Evolutionary conservation across 345 rosid genomes (phyloP).

Genomic region (Gossypium rotundifolium): DNA sequence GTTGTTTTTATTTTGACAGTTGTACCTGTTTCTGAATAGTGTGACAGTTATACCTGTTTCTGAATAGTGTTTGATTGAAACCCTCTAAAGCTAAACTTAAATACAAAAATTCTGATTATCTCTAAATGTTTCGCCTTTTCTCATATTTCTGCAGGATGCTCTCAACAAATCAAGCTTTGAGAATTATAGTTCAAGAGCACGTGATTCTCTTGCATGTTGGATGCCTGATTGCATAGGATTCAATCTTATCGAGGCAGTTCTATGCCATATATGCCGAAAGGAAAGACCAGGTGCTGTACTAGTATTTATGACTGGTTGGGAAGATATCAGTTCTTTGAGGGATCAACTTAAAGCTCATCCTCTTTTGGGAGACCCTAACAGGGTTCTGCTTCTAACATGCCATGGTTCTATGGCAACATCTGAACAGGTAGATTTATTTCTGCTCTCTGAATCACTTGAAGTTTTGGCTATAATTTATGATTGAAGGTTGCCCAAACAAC

Average conservation of each 20-base stretch:
- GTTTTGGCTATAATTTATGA: not conserved
- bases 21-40: not conserved
- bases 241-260: slow-evolving; percentile 90
- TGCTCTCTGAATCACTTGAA: not conserved
- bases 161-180: slow-evolving; percentile 81
- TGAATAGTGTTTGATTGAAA: not conserved
- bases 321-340: slow-evolving; percentile 82
- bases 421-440: slow-evolving; percentile 59
- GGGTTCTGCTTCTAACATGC: slow-evolving; percentile 79
- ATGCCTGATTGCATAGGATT: slow-evolving; percentile 92
- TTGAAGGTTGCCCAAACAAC: not conserved
- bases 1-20: not conserved
- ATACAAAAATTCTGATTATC: not conserved
- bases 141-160: slow-evolving; percentile 64
- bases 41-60: not conserved
- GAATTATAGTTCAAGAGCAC: slow-evolving; percentile 69
- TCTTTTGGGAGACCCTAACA: slow-evolving; percentile 93
- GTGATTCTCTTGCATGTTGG: slow-evolving; percentile 89
- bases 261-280: slow-evolving; percentile 94
- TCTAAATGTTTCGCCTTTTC: not conserved
- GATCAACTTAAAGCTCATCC: slow-evolving; percentile 98
- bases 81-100: not conserved
- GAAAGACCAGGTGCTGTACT: slow-evolving; percentile 90
- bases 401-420: slow-evolving; percentile 99
- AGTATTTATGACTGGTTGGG: slow-evolving; percentile 99